Evolutionary conservation across 2,329 filamentous ascomycete species (phyloP).

Genomic region (Colletotrichum lupini): DNA sequence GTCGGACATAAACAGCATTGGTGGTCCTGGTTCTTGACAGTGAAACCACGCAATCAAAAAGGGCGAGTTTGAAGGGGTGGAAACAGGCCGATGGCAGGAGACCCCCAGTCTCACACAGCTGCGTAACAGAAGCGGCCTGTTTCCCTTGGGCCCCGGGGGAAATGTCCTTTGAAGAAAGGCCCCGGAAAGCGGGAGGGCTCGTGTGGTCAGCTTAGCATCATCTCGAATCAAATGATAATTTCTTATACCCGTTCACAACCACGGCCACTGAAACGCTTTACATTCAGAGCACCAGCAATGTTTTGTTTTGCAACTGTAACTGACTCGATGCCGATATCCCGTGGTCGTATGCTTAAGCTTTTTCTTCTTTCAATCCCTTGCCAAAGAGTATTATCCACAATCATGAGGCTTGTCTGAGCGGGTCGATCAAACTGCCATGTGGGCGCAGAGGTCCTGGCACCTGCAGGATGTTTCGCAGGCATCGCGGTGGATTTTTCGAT

Average conservation of each 20-base stretch:
- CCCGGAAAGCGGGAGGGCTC: not conserved
- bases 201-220: not conserved
- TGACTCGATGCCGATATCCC: not conserved
- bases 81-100: not conserved
- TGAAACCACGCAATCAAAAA: not conserved
- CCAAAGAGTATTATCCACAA: not conserved
- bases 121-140: not conserved
- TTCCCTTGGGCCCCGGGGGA: no score
- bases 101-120: not conserved
- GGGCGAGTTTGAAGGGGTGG: not conserved
- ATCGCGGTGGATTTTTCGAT: slow-evolving; percentile 49
- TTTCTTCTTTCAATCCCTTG: not conserved
- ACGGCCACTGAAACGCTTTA: not conserved
- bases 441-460: not conserved
- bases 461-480: not conserved
- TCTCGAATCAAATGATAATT: not conserved
- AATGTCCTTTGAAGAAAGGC: not conserved
- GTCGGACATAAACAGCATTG: not conserved
- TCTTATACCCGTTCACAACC: not conserved
- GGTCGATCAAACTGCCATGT: not conserved
- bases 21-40: not conserved
- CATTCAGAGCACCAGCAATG: not conserved
- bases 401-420: not conserved
- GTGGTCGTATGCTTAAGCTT: not conserved
- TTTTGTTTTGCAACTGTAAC: not conserved